Evolutionary conservation across 2,329 filamentous ascomycete genomes (phyloP).

Genomic region (Alternaria novae-zelandiae): DNA sequence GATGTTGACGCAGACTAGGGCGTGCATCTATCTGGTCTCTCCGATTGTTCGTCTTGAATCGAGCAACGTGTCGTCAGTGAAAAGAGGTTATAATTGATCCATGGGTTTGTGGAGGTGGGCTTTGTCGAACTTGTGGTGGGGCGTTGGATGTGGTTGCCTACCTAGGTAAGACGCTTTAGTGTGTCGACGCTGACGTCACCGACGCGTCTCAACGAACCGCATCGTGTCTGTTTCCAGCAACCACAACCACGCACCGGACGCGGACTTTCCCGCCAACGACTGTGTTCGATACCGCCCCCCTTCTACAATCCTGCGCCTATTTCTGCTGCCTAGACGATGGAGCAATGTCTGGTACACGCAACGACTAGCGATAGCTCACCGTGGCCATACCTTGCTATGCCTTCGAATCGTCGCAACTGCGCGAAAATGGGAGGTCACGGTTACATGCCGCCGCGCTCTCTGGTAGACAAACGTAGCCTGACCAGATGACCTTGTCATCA

Average conservation of each 20-base stretch:
- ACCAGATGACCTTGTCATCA: not conserved
- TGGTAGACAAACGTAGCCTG: not conserved
- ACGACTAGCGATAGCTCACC: not conserved
- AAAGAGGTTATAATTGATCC: too few relatives aligned
- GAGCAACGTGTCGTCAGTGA: too few relatives aligned
- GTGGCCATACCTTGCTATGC: not conserved
- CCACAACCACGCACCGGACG: not conserved
- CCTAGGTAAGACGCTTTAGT: not conserved
- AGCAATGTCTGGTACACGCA: not conserved
- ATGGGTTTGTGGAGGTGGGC: not conserved
- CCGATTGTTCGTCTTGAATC: too few relatives aligned
- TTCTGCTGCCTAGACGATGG: not conserved
- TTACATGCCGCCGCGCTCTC: accelerated
- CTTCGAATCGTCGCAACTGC: not conserved
- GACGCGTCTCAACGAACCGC: not conserved
- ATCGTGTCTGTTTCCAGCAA: not conserved
- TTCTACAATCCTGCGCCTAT: not conserved
- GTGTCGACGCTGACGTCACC: not conserved
- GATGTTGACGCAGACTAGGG: not conserved
- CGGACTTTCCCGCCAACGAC: not conserved
- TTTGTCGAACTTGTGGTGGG: not conserved
- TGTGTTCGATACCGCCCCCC: not conserved
- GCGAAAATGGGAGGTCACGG: not conserved
- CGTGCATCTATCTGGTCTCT: not conserved
- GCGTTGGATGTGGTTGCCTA: not conserved